Percentiles rank a stretch among this genome's conserved stretches.
Evolutionary conservation across 129 eudicot genomes (phyloP).

Genomic region (Flaveria ramosissima): DNA sequence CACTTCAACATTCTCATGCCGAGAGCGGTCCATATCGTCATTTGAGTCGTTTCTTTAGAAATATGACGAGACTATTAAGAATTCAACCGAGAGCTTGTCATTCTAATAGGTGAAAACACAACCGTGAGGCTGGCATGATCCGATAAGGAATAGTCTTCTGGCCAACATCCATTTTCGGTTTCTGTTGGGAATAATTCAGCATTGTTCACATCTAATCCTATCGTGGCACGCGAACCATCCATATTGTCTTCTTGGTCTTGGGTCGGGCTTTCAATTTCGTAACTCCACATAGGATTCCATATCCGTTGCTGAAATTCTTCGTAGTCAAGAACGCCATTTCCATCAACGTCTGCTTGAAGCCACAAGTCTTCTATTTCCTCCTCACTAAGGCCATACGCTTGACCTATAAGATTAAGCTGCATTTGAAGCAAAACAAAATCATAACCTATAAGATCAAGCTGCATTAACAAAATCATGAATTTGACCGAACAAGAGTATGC

Average conservation of each 20-base stretch:
- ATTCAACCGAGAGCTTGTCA: slow-evolving; percentile 60
- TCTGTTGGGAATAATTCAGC: slow-evolving; percentile 89
- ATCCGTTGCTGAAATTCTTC: slow-evolving; percentile 81
- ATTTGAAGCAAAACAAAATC: slow-evolving; percentile 4
- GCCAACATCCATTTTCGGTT: slow-evolving; percentile 96
- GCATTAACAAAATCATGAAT: slow-evolving; percentile 22
- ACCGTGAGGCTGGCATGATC: slow-evolving; percentile 97
- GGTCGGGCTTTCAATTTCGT: slow-evolving; percentile 35
- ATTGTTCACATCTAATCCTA: slow-evolving; percentile 79
- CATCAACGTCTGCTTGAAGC: slow-evolving; percentile 90
- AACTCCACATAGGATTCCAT: slow-evolving; percentile 67
- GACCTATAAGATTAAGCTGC: slow-evolving; percentile 82
- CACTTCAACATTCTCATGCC: slow-evolving; percentile 19
- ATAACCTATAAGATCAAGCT: slow-evolving; percentile 71
- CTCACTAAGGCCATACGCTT: slow-evolving; percentile 59
- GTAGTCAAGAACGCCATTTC: slow-evolving; percentile 76
- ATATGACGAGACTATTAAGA: slow-evolving; percentile 28
- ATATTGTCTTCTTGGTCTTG: slow-evolving; percentile 37
- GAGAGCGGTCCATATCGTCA: slow-evolving; percentile 20
- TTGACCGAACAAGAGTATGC: not conserved
- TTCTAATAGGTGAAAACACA: slow-evolving; percentile 73
- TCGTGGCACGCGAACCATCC: slow-evolving; percentile 41
- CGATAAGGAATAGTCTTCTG: slow-evolving; percentile 86
- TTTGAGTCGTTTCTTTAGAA: slow-evolving; percentile 29
- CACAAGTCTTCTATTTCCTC: slow-evolving; percentile 84